Evolutionary conservation across 345 rosid genomes (phyloP), one percentile per base, ranked within the genome.

Genomic region (Eucalyptus cloeziana): DNA sequence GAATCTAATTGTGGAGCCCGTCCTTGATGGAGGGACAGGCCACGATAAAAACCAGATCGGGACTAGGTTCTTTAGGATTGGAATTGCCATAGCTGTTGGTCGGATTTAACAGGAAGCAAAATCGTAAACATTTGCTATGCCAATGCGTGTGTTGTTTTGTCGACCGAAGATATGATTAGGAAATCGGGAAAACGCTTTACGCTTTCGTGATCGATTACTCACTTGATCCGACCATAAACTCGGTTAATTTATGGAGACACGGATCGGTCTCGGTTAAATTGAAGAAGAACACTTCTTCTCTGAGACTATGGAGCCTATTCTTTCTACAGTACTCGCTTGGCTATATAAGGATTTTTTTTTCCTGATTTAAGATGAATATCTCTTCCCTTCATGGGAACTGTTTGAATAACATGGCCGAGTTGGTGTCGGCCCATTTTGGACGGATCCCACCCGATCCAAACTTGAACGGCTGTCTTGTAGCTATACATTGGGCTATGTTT

Each of bases 121-220:
- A 33, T 71, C 4, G 1, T 71, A 40, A 16, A 67, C 12, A 7
- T 8, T 67, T 16, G 22, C 40, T 67, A 31, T 37, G 19, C 43
- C 11, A 5, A 2, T 2, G 40, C 22, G 33, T 15, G 40, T 13
- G 3, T 27, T 64, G 76, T 15, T 3, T 64, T 15, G 4, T n/a
- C 6, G 43, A 16, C 79, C 6, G 0, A 31, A 67, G 22, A 67
- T 5, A 12, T 8, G 40, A 15, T 67, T 33, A 31, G 40, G 0
- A 8, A n/a, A 67, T 30, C 12, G 2, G 6, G 21, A 67, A 31
- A 31, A 31, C 1, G 9, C 11, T 17, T 67, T 31, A 7, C 4
- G 1, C 40, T 67, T 67, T 15, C 40, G 0, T 0, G 79, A 31
- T 31, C 40, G 4, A 16, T 31, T 31, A 67, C 79, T 2, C 3